Evolutionary conservation across 2,329 filamentous ascomycete genomes (phyloP), one percentile per base, ranked within the genome.

Genomic region (Teratosphaeria nubilosa): DNA sequence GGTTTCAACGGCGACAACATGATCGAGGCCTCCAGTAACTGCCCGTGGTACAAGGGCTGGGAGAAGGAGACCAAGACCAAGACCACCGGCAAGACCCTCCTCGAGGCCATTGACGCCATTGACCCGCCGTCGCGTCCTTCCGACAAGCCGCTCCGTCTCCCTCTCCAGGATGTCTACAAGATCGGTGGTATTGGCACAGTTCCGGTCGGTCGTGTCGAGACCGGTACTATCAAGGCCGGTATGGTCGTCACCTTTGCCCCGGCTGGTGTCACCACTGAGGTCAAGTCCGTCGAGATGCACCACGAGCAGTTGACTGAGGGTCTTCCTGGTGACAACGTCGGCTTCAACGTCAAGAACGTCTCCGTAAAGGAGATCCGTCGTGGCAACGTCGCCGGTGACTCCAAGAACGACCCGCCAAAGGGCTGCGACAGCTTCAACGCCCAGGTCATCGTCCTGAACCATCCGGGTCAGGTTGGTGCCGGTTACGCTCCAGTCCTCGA

Each of bases 311-410:
- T 99, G 72, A 64, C 77, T 68, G 87, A 96, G 86, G 94, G 94
- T 89, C 76, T 89, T 69, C 94, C 94, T 76, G 94, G 94, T 87
- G 94, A 99, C 90, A 99, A 99, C 85, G 94, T 99, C 79, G 94
- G 94, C 74, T 99, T 99, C 91, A 99, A 99, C 90, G 92, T 99
- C 83, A 99, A 99, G 91, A 99, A 99, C 94, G 94, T 99, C 75
- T 97, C 94, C 80, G 94, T 99, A 83, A 99, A 99, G 91, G 94
- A 99, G 80, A 96, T 99, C 77, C 94, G 94, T 82, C 94, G 94
- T 95, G 94, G 94, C 77, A 97, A 99, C 87, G 94, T 99, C 73
- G 89, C 89, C 74, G 90, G 91, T 90, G 94, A 99, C 90, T 92
- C 90, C 86, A 99, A 99, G 91, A 95, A 95, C 85, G 94, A 99